Evolutionary conservation across 75 land plant species (phyloP), one percentile per base, ranked within the genome.

Genomic region (Selaginella tamariscina): DNA sequence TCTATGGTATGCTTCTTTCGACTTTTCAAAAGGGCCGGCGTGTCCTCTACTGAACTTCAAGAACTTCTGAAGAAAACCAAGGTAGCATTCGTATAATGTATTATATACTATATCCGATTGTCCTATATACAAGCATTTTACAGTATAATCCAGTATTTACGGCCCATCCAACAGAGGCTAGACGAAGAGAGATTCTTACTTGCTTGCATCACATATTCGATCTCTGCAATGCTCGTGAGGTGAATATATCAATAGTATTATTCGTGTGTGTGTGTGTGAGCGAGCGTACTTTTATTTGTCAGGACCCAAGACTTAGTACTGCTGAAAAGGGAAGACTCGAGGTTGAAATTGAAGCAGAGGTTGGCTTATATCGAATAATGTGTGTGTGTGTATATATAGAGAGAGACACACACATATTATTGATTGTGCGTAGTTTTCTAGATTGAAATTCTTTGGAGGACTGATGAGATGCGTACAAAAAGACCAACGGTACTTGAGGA

Each of bases 131-230:
- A 39, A 21, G 56, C 54, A 26, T 27, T 5, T 70, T 29, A 27
- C 73, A 71, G 73, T 71, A 71, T n/a, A 71, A 71, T 71, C 73
- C 73, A 33, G 73, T 71, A 31, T 71, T 71, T 22, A 71, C 73
- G 44, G 73, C 73, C 5, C 73, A 71, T 33, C 73, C 73, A 1
- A 71, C 73, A 65, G 73, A 71, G 27, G 73, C 73, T 32, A 55
- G 73, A 29, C 73, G 73, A 56, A 65, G 73, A 71, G 73, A 71
- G 32, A 39, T 71, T 29, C 54, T 71, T 9, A 71, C 73, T 30
- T 71, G 69, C n/a, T 27, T 71, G 66, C 73, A 71, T 65, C 66
- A 67, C 27, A 71, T 71, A 56, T 71, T 71, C 31, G 27, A 56
- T 31, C 73, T 71, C 69, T 71, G 73, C 73, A 71, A 44, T 65